Base-by-base conservation (phyloP, 352 stramenopile genomes). In the Albugo candida region DNA sequence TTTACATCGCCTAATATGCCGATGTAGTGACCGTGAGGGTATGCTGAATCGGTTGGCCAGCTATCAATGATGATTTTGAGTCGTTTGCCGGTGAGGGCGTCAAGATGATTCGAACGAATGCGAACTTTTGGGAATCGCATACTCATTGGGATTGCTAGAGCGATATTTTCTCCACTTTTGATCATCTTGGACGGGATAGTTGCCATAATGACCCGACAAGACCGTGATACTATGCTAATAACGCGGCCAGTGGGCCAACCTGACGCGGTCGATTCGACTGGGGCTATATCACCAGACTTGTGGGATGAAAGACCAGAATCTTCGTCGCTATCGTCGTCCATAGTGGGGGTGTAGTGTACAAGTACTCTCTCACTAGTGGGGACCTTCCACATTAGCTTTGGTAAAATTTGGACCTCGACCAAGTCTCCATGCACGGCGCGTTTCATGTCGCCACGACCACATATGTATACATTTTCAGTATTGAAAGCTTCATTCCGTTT, bases 391-490 rank as follows among this genome's bases (percentile, higher is more conserved):
- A 83, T 53, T 10, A 58, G 50, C 21, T 88, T 59, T 0, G 79
- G 64, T 36, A 97, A 63, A 34, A 98, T 58, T 49, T 95, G 65
- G 17, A 99, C 76, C 2, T 83, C 89, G 12, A 99, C 95, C 11
- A 94, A 60, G 67, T 99, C 96, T 20, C 95, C 95, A 59, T 99
- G 94, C 1, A 99, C 68, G 3, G 93, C 94, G 45, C 96, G 81
- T 66, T 99, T 31, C 24, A 31, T 31, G 24, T 31, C 24, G 8
- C 99, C 54, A 97, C 88, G 51, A 92, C 66, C 44, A 78, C 64
- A 19, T 70, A 68, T 20, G 73, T 76, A 49, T 69, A 79, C 0
- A 87, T 56, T 31, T 3, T 31, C 24, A 3, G 24, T 8, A 31
- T 31, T 31, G 24, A 31, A 31, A 10, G 24, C 24, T 31, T 31